phyloP scores from a whole-genome alignment of 1,139 yeast genomes.

The Kodamaea fungicola region DNA sequence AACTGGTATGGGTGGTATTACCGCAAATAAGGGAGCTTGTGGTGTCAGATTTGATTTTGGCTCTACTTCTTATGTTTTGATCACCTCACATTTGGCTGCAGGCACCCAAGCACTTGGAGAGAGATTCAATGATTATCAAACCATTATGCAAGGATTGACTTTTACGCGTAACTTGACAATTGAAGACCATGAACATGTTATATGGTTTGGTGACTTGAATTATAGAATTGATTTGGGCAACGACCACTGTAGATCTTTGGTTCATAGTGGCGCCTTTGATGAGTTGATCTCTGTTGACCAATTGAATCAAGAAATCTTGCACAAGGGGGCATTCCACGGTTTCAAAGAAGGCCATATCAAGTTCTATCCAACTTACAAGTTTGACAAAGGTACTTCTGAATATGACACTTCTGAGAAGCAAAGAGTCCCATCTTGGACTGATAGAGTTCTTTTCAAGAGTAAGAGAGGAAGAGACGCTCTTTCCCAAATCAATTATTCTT shows the following conservation, averaged over 20 bases:
- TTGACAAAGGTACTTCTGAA: slow-evolving; percentile 77
- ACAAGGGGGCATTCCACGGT: slow-evolving; percentile 77
- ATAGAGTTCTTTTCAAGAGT: slow-evolving; percentile 62
- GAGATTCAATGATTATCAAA: slow-evolving; percentile 81
- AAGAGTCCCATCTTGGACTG: slow-evolving; percentile 97
- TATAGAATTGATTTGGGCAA: slow-evolving; percentile 76
- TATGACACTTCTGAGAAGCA: slow-evolving; percentile 92
- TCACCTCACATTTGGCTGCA: slow-evolving; percentile 95
- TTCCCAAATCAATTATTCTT: slow-evolving; percentile 56
- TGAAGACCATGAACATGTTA: slow-evolving; percentile 77
- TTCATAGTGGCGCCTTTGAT: slow-evolving; percentile 44
- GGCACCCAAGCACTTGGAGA: slow-evolving; percentile 83
- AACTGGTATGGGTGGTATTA: slow-evolving; percentile 88
- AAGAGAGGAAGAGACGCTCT: slow-evolving; percentile 38
- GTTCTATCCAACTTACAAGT: slow-evolving; percentile 90
- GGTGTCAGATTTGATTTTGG: slow-evolving; percentile 79
- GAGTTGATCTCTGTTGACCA: slow-evolving; percentile 75
- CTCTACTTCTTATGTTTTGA: slow-evolving; percentile 71
- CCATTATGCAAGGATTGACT: slow-evolving; percentile 71
- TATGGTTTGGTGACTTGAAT: slow-evolving; percentile 97
- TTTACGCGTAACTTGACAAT: slow-evolving; percentile 71
- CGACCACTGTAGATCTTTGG: slow-evolving; percentile 64
- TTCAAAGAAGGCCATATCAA: slow-evolving; percentile 69
- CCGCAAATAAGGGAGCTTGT: slow-evolving; percentile 91
- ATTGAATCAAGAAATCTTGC: slow-evolving; percentile 68